Conservation (phyloP, 2,329 filamentous ascomycete genomes). For the Monosporascus sp. region DNA sequence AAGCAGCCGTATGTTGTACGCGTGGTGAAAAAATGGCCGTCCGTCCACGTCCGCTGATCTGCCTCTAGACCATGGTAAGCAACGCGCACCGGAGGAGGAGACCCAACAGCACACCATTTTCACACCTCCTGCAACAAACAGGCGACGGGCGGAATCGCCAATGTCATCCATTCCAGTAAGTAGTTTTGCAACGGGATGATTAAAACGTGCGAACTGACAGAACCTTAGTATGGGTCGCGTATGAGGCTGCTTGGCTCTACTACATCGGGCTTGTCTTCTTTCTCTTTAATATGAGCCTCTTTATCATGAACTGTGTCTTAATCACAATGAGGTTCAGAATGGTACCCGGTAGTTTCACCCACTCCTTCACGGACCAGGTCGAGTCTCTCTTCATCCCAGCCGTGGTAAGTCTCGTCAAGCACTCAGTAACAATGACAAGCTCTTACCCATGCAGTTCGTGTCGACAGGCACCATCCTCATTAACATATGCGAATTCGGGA, state of each 20-base stretch:
- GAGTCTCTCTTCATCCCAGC: constrained; percentile 75
- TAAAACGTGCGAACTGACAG: constrained; percentile 4
- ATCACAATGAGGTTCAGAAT: constrained; percentile 64
- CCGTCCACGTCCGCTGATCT: constrained; percentile 15
- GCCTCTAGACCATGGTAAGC: constrained; percentile 27
- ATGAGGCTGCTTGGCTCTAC: constrained; percentile 49
- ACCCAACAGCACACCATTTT: constrained; percentile 2
- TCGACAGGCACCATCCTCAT: constrained; percentile 67
- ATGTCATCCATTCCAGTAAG: constrained; percentile 50
- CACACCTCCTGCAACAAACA: constrained; percentile 17
- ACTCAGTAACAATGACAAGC: neutral
- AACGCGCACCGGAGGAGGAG: neutral
- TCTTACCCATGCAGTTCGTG: constrained; percentile 2
- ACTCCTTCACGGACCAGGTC: constrained; percentile 69
- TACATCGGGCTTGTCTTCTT: constrained; percentile 58
- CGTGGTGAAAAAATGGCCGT: neutral
- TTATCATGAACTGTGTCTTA: constrained; percentile 56
- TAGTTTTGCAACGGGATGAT: constrained; percentile 2
- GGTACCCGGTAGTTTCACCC: constrained; percentile 64
- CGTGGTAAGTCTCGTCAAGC: constrained; percentile 38
- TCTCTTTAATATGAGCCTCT: constrained; percentile 58
- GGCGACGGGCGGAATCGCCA: constrained; percentile 53
- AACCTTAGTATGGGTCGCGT: constrained; percentile 39
- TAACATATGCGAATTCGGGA: constrained; percentile 73
- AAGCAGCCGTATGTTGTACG: constrained; percentile 1